Evolutionary conservation across 371 early-diverging fungal species (phyloP), one percentile per base, ranked within the genome.

Genomic region (Coemansia sp.): DNA sequence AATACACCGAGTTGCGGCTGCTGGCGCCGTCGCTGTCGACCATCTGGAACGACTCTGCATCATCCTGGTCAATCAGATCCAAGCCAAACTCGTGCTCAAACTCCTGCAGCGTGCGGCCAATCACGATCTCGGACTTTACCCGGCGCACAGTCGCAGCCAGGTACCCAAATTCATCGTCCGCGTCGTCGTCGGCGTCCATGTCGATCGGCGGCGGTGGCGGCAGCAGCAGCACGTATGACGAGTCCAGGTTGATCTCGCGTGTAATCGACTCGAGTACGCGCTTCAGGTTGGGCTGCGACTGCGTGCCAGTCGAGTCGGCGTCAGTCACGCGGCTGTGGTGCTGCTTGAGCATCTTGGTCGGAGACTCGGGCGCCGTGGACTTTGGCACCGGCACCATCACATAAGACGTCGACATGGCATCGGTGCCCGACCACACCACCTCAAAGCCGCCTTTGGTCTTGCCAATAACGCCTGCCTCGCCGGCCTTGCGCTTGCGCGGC

Each of bases 261-360:
- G 75, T 75, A 12, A 75, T 75, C 29, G 75, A 75, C 56, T 75
- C 75, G 12, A 75, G 53, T 4, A 69, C 72, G 3, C 72, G 66
- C 72, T 75, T 75, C 49, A 75, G 56, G 43, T 75, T 75, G 38
- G 75, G 75, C 66, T 75, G 75, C 39, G 75, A 75, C 52, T 75
- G 75, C 16, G 62, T 75, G 50, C 72, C 66, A 4, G 53, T 46
- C 4, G 75, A 49, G 14, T 75, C 75, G 6, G 48, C 56, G 18
- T 75, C 75, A 2, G 52, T 14, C 14, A 39, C 39, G 2, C 60
- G 65, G 52, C 62, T 66, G 51, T 66, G 71, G 38, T 55, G 52
- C 33, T 65, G 70, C 66, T 75, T 75, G 40, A 57, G 66, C 33
- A 75, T 69, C 66, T 75, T 75, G 7, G 65, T 55, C 5, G 75